phyloP scores from a whole-genome alignment of 2,329 filamentous ascomycete species.

The Fusarium floridanum region DNA sequence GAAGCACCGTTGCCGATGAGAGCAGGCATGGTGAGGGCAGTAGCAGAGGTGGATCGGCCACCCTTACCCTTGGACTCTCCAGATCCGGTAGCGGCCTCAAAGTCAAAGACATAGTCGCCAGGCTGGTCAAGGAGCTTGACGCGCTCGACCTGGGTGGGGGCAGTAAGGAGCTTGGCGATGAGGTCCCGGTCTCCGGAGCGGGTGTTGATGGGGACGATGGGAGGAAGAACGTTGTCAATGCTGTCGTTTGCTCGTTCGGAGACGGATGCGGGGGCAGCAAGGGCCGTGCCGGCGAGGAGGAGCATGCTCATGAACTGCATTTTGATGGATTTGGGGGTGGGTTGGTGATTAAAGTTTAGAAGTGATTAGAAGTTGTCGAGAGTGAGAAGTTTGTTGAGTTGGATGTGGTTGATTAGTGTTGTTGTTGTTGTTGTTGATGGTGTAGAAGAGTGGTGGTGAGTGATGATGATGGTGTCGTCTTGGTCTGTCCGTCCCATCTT shows the following conservation, averaged over 20 bases:
- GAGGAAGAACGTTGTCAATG: constrained; percentile 35
- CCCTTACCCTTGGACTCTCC: constrained; percentile 49
- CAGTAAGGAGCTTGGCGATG: constrained; percentile 48
- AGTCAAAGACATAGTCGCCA: constrained; percentile 59
- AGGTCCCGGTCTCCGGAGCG: constrained; percentile 44
- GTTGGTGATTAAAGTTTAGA: not conserved
- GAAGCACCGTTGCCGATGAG: constrained; percentile 61
- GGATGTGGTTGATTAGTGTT: not conserved
- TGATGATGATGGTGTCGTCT: not conserved
- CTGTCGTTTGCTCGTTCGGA: not conserved
- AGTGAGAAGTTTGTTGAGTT: not conserved
- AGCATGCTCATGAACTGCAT: constrained; percentile 10
- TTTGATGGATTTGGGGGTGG: not conserved
- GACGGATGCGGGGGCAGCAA: not conserved
- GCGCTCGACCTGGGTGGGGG: constrained; percentile 50
- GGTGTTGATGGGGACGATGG: constrained; percentile 48
- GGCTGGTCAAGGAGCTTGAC: constrained; percentile 50
- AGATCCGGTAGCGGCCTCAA: constrained; percentile 45
- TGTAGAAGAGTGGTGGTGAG: not conserved
- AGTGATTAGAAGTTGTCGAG: not conserved
- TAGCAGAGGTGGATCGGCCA: constrained; percentile 56
- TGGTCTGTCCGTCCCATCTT: not conserved
- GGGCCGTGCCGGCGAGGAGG: constrained; percentile 2
- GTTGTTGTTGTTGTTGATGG: not conserved
- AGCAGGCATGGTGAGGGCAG: constrained; percentile 63